Evolutionary conservation across 768 basidiomycete genomes (phyloP).

Genomic region (Dacryopinax spathularia): DNA sequence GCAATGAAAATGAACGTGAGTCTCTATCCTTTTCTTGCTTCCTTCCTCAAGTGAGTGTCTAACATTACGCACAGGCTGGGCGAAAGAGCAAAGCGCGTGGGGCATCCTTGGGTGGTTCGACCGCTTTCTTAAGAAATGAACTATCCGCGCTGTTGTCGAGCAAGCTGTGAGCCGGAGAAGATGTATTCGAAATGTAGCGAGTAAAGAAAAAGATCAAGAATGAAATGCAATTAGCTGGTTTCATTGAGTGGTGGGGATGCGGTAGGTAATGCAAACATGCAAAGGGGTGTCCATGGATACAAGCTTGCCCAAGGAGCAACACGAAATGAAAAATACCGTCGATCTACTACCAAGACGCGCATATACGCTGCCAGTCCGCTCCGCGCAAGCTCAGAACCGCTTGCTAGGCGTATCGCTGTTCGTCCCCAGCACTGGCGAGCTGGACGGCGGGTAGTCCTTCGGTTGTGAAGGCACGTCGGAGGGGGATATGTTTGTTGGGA

Average conservation of each 20-base stretch:
- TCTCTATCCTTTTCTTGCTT: not conserved
- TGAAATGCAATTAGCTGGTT: not conserved
- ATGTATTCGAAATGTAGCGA: not conserved
- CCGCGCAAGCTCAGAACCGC: not conserved
- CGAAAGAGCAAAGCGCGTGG: not conserved
- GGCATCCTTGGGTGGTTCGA: not conserved
- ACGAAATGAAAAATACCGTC: not conserved
- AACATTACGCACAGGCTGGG: not conserved
- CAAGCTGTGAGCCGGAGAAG: not conserved
- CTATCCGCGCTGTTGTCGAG: not conserved
- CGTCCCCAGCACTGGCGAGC: constrained; percentile 8
- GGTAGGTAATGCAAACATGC: not conserved
- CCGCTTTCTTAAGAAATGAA: not conserved
- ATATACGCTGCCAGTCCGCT: not conserved
- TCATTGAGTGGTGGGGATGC: constrained; percentile 4
- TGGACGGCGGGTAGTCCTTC: constrained; percentile 10
- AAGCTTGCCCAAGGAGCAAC: too few species aligned
- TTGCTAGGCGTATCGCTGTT: not conserved
- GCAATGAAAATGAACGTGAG: constrained; percentile 2
- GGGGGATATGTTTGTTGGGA: constrained; percentile 11
- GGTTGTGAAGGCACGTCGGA: not conserved
- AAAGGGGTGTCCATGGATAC: not conserved
- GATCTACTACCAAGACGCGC: too few species aligned
- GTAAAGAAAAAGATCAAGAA: not conserved
- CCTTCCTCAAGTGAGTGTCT: not conserved